Evolutionary conservation across 2,329 filamentous ascomycete species (phyloP).

Genomic region (Tympanopsis confertula): DNA sequence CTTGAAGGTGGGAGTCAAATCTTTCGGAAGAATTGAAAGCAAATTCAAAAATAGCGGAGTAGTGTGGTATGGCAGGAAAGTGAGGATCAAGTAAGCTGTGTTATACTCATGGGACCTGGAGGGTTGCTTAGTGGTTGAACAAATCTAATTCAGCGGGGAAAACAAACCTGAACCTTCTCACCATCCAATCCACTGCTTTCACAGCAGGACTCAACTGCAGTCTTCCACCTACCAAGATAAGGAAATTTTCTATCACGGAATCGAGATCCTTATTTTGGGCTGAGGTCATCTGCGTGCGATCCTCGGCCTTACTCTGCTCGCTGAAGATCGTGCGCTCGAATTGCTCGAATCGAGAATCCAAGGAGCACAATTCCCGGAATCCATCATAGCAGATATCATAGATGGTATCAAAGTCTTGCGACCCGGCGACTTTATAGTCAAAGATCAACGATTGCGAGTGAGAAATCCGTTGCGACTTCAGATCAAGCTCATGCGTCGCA

Average conservation of each 20-base stretch:
- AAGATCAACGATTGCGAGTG: slow-evolving; percentile 95
- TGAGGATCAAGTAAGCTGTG: slow-evolving; percentile 63
- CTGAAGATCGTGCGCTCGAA: slow-evolving; percentile 79
- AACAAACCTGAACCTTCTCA: slow-evolving; percentile 73
- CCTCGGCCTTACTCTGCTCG: slow-evolving; percentile 81
- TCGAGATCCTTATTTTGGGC: slow-evolving; percentile 76
- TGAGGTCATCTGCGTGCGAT: slow-evolving; percentile 72
- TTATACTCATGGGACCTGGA: slow-evolving; percentile 69
- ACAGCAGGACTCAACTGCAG: slow-evolving; percentile 77
- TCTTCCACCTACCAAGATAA: slow-evolving; percentile 66
- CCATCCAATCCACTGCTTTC: slow-evolving; percentile 88
- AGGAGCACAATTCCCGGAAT: slow-evolving; percentile 78
- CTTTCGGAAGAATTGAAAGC: slow-evolving; percentile 73
- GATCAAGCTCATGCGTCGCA: slow-evolving; percentile 80
- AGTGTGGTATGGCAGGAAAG: slow-evolving; percentile 86
- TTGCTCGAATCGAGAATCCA: slow-evolving; percentile 67
- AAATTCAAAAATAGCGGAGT: slow-evolving; percentile 76
- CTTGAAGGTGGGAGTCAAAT: slow-evolving; percentile 63
- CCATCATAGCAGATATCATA: slow-evolving; percentile 80
- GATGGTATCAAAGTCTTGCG: slow-evolving; percentile 81
- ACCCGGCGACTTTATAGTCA: slow-evolving; percentile 70
- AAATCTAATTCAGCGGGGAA: background rate
- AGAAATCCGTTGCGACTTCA: slow-evolving; percentile 82
- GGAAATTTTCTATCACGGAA: slow-evolving; percentile 65
- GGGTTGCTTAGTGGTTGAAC: background rate